These are phyloP conservation scores for Prunus armeniaca DNA, from an alignment of 306 rosid species.

Conservation along the genomic window DNA sequence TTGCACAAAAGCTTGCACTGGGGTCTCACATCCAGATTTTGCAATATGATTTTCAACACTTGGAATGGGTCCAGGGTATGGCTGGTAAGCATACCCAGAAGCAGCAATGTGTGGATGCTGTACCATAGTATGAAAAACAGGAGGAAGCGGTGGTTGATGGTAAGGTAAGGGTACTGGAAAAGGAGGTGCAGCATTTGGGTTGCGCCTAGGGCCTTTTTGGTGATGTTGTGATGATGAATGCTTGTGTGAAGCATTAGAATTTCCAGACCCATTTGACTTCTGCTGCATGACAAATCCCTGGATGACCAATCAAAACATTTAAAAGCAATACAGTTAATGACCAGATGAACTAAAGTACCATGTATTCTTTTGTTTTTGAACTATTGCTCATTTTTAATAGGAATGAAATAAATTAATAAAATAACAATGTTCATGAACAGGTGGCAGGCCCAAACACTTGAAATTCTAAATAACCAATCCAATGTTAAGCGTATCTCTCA, in stretches of 20 bases:
- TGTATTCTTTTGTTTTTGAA: background rate
- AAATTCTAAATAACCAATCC: background rate
- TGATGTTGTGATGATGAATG: conserved; percentile 57
- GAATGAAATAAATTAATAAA: background rate
- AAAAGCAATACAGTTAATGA: background rate
- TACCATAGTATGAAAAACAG: conserved; percentile 55
- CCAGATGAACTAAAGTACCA: background rate
- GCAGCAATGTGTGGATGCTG: conserved; percentile 64
- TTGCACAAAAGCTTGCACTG: conserved; percentile 54
- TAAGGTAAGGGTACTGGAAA: conserved; percentile 56
- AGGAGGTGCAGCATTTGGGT: conserved; percentile 48
- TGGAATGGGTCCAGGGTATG: conserved; percentile 59
- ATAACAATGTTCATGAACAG: background rate
- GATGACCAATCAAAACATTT: conserved; percentile 18
- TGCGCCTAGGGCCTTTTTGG: conserved; percentile 61
- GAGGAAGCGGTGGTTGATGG: conserved; percentile 53
- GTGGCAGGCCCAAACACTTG: background rate
- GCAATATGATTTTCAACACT: conserved; percentile 51
- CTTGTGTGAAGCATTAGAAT: conserved; percentile 46
- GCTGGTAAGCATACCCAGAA: conserved; percentile 66
- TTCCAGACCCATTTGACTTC: conserved; percentile 61
- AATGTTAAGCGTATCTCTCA: background rate
- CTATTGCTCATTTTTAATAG: background rate
- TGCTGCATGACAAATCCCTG: conserved; percentile 48
- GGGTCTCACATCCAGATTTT: conserved; percentile 57